Evolutionary conservation across 495 filamentous ascomycete genomes (phyloP), one percentile per base, ranked within the genome.

Genomic region (Daldinia decipiens): DNA sequence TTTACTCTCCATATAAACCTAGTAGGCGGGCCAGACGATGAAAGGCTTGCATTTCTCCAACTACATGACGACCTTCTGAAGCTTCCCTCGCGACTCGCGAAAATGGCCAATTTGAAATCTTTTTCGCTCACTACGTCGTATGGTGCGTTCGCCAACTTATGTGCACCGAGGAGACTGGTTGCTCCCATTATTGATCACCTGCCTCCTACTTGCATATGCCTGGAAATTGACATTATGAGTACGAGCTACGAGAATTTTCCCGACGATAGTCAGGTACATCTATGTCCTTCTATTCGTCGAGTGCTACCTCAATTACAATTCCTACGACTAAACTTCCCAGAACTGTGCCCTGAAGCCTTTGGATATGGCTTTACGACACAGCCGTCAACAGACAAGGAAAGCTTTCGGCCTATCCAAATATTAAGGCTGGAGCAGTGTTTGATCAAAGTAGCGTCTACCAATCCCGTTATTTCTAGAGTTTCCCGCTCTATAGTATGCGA

Each of bases 331-430:
- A 29, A 8, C 38, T 13, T 36, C 6, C 21, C 51, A 24, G 6
- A 26, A 2, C 15, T 64, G 1, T 64, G 51, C 11, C 61, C 61
- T 39, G 51, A 45, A 21, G 61, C 51, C 32, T 64, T 64, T 11
- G 51, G 51, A 2, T 34, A 19, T 19, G 61, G 38, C 38, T 64
- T 64, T 45, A 38, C 27, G 24, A 56, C n/a, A 9, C 36, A 9
- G 26, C 26, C 36, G 5, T 32, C 15, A 32, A 29, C 3, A 8
- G 13, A 27, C 12, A 13, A 9, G 2, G 15, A 1, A 21, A 17
- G 12, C 24, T 64, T 64, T 39, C 38, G 38, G 17, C 51, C 51
- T 3, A 31, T 32, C 17, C 17, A 45, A 56, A 51, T 38, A 5
- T 24, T 29, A 2, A 24, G 11, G 7, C 51, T 64, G 7, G 51